Base-by-base conservation (phyloP, 2,329 filamentous ascomycete species). In the Didymella pomorum region DNA sequence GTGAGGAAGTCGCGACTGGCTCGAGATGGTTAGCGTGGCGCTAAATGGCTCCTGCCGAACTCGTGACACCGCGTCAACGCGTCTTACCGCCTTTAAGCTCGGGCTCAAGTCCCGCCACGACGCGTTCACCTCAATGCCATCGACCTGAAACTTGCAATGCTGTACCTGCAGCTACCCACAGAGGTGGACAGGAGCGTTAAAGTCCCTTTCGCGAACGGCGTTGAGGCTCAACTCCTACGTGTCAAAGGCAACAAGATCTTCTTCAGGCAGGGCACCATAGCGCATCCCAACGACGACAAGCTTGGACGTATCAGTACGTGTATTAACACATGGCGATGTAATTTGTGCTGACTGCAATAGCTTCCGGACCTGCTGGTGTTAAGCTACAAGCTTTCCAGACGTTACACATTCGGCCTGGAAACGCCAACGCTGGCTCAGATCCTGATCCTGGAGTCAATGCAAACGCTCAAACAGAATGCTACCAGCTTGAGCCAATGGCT, bases 311-410 rank as follows among this genome's bases (percentile, higher is more conserved):
- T 71, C 20, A 58, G 68, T 71, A 56, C 23, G 23, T 25, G 23
- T 7, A 25, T 25, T 25, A 25, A 3, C 7, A 25, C 23, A 25
- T 25, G 23, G 7, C 7, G 23, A 25, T 25, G 4, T 25, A 25
- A 3, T 7, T 25, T 25, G 23, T 25, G 23, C 23, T 25, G 23
- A 25, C 7, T 25, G 23, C 23, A 25, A 14, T 33, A 73, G 73
- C 51, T 33, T 47, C 63, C 18, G 62, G 60, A 4, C 41, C 53
- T 8, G 69, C 62, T 37, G 67, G 67, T 23, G 62, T 65, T 11
- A 75, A 73, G 35, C 47, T 76, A 3, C 58, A 72, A 52, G 70
- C 71, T n/a, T 25, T 71, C 4, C 49, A 64, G 9, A 56, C 48
- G 20, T 39, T 76, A 20, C 52, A 31, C 10, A 60, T 76, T 23